Evolutionary conservation across 2,329 filamentous ascomycete species (phyloP), one percentile per base, ranked within the genome.

Genomic region (Exophiala viscosa): DNA sequence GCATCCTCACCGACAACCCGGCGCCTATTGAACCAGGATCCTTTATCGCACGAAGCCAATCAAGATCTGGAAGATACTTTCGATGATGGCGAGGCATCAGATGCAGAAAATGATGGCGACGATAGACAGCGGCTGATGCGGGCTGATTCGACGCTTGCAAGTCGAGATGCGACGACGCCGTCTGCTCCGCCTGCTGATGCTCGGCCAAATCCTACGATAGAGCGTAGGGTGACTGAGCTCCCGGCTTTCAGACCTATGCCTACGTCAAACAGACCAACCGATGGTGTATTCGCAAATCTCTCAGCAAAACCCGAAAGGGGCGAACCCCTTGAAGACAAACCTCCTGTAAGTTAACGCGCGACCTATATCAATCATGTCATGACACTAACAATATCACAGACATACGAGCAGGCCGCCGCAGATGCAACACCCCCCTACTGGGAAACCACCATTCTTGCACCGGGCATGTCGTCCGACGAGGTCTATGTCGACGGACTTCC

Each of bases 381-480:
- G 39, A 40, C 62, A 62, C 72, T 76, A 66, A 77, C 68, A 42
- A 39, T 44, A 35, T 32, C 55, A 13, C 64, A 96, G 89, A 91
- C 92, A 33, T 99, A 99, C 70, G 93, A 99, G 78, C 92, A 97
- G 82, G 93, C 93, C 13, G 93, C 93, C 2, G 92, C 92, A 38
- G 93, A 99, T 70, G 87, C 90, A 18, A 93, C 93, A 43, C 93
- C 93, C 1, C 93, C 93, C 0, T 99, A 99, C 72, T 99, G 93
- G 93, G 93, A 99, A 76, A 99, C 93, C 5, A 97, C 93, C 0
- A 96, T 99, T 60, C 81, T 99, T 46, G 92, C 91, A 0, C 93
- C 93, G 0, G 93, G 92, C 50, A 83, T 93, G 60, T 88, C 87
- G n/a, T 83, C 85, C 35, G 91, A 97, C 67, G 93, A 99, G 70